Percentiles rank a stretch among this genome's conserved stretches.
These are phyloP conservation scores for Apiospora hydei DNA, from an alignment of 2,329 filamentous ascomycete species.

Conservation along the genomic window DNA sequence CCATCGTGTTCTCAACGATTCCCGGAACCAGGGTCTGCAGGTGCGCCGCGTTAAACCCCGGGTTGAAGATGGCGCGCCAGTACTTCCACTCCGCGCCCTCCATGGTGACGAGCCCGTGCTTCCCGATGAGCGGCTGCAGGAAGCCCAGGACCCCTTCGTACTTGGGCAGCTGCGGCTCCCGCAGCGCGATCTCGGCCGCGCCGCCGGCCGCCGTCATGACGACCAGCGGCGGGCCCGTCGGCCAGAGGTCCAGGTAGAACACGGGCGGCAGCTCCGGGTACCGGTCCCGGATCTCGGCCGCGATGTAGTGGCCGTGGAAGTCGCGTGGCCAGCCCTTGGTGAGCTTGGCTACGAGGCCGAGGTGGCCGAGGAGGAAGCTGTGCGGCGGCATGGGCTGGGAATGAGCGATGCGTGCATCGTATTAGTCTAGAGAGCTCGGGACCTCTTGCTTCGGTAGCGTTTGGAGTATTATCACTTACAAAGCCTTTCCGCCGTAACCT, in stretches of 20 bases:
- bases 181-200: slow-evolving; percentile 22
- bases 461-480: neutral
- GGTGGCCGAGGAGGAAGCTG: slow-evolving; percentile 18
- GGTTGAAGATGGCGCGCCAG: slow-evolving; percentile 41
- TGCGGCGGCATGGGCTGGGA: slow-evolving; percentile 26
- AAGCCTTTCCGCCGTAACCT: neutral
- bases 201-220: slow-evolving; percentile 22
- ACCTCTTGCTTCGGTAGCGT: neutral
- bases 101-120: slow-evolving; percentile 37
- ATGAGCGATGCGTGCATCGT: neutral
- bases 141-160: neutral
- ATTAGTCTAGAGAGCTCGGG: neutral
- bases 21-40: slow-evolving; percentile 45
- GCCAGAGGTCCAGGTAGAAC: slow-evolving; percentile 27
- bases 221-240: slow-evolving; percentile 10
- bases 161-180: slow-evolving; percentile 21
- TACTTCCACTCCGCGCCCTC: slow-evolving; percentile 38
- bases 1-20: slow-evolving; percentile 46
- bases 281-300: slow-evolving; percentile 28
- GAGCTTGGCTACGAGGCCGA: slow-evolving; percentile 17
- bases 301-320: slow-evolving; percentile 24
- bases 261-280: slow-evolving; percentile 25
- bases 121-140: slow-evolving; percentile 36
- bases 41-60: slow-evolving; percentile 47
- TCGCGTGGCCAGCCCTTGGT: slow-evolving; percentile 10